Base-by-base conservation (phyloP, 2,329 filamentous ascomycete species). In the Coniochaeta sp. region DNA sequence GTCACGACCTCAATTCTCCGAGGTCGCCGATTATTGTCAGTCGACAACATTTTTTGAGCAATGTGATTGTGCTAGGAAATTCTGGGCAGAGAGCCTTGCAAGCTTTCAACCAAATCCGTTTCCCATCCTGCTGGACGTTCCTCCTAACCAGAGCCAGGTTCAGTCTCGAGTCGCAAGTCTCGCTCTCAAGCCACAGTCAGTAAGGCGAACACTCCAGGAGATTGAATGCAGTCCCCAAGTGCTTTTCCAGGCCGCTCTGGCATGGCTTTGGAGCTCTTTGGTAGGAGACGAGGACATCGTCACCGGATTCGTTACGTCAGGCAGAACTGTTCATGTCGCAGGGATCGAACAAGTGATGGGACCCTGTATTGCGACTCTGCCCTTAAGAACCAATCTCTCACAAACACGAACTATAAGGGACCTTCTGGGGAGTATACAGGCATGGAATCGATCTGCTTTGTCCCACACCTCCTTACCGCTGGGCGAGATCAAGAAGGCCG, bases 281-380 rank as follows among this genome's bases (percentile, higher is more conserved):
- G 71, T 83, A 2, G 90, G 89, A 2, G 77, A 75, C 0, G 70
- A 79, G 0, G 90, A 96, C 69, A 76, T 93, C 1, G 77, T 87
- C 0, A 82, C 96, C 43, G 93, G 93, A 0, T 88, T 86, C 1
- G 90, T 96, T 4, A 89, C 89, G 14, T 96, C 92, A 11, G 92
- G 92, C 1, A 82, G 93, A 59, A 91, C 89, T 1, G 72, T 92
- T n/a, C 83, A 90, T 0, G 70, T 96, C 2, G 69, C 79, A 4
- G 83, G 81, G 0, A 84, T 96, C 36, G 91, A 96, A 63, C 77
- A 82, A 1, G 82, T 93, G 3, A 77, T 93, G 60, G 93, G 93
- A 0, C 93, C 93, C 11, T 95, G 89, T 66, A 86, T 97, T 58
- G 79, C 87, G 1, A 89, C 90, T 0, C 73, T 95, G 7, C 93